Base-by-base conservation (phyloP, 495 filamentous ascomycete genomes). In the Daldinia loculata region DNA sequence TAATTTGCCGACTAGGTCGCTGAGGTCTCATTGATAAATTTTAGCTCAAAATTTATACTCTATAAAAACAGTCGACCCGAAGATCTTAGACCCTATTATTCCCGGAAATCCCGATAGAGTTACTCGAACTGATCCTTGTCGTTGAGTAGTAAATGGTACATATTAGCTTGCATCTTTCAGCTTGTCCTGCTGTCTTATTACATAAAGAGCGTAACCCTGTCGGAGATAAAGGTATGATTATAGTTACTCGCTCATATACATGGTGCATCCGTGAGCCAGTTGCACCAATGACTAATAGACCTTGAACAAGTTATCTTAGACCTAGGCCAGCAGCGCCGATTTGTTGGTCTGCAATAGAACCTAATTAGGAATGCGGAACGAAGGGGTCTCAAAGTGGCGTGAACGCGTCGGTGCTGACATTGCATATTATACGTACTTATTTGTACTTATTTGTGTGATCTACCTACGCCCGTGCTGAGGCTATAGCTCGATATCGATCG, bases 301-400 rank as follows among this genome's bases (percentile, higher is more conserved):
- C 55, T 41, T 15, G 45, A 39, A 72, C 56, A 69, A 69, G 61
- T 65, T 61, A 62, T 68, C 56, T 41, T 36, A 3, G 29, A 19
- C 30, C 29, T 56, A 41, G 56, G n/a, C 26, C 32, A 59, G 24
- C 30, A 52, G 30, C 26, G 29, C 24, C 27, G 50, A 63, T 69
- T 57, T 45, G 65, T 56, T 38, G 27, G 61, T 27, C 22, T 50
- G 45, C 6, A 53, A 48, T 32, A 58, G 52, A 58, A 22, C 61
- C 66, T 52, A 58, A 69, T 73, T 66, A 66, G 66, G 66, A 57
- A 73, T 63, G 36, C 70, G 70, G 70, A 73, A 63, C 66, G 61
- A 62, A 69, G 45, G 50, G 19, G 39, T 58, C 57, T 66, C 52
- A 65, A 53, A 61, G 66, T 69, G 30, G 62, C 30, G 67, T 73